Evolutionary conservation across 1,284 basidiomycete genomes (phyloP).

Genomic region (Cutaneotrichosporon curvatum): DNA sequence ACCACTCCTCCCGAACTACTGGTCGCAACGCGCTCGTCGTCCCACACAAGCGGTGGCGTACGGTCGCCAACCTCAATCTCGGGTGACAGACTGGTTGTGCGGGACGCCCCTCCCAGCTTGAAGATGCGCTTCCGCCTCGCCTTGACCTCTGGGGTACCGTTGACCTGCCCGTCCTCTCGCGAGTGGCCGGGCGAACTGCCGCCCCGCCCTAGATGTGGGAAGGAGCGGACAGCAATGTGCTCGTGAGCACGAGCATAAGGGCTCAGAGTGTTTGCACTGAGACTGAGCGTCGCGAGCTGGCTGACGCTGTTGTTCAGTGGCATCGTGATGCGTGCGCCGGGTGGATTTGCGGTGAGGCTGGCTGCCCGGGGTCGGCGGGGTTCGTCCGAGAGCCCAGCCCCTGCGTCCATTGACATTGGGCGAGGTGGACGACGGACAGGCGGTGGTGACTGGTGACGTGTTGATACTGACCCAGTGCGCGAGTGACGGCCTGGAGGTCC

Average conservation of each 20-base stretch:
- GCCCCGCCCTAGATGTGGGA: constrained; percentile 53
- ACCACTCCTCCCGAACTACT: constrained; percentile 9
- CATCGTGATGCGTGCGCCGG: constrained; percentile 53
- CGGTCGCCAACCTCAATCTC: constrained; percentile 11
- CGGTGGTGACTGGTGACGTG: too few relatives aligned
- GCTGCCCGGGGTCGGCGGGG: neutral
- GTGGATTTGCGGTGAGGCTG: neutral
- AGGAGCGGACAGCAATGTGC: constrained; percentile 82
- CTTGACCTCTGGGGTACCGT: constrained; percentile 47
- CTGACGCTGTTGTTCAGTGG: constrained; percentile 70
- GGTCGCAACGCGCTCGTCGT: constrained; percentile 9
- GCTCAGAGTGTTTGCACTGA: constrained; percentile 81
- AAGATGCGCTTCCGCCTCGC: constrained; percentile 70
- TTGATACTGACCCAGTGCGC: too few relatives aligned
- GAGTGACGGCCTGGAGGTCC: too few relatives aligned
- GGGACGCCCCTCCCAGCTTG: constrained; percentile 50
- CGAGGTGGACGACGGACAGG: neutral
- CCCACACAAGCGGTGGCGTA: constrained; percentile 17
- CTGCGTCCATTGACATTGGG: neutral
- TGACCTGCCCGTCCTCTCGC: constrained; percentile 26
- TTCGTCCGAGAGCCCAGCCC: neutral
- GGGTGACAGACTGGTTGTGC: neutral
- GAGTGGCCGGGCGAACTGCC: constrained; percentile 9
- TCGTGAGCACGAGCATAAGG: constrained; percentile 80
- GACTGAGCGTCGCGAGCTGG: constrained; percentile 69